Base-by-base conservation (phyloP, 257 asterid genomes). In the Cynanchum wilfordii region DNA sequence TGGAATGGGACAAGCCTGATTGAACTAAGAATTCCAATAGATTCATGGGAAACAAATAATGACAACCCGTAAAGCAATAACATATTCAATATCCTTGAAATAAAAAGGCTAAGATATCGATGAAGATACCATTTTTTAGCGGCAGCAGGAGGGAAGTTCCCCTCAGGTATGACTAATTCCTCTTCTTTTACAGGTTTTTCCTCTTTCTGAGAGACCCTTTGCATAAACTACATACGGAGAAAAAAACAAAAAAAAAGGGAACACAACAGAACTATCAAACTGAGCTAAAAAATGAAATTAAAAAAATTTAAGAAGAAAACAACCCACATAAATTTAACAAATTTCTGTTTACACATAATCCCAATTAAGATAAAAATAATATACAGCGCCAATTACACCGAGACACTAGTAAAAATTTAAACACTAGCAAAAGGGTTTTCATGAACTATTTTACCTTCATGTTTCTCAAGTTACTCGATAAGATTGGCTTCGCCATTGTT, bases 401-500 rank as follows among this genome's bases (percentile, higher is more conserved):
- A 40, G 7, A 40, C 10, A 5, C 45, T 9, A 40, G 45, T 40
- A 40, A 58, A 22, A 54, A 16, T 0, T 3, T 4, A 49, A 49
- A 19, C 49, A 60, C 55, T 67, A 59, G 71, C 5, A 44, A 29
- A 50, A 25, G 5, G 66, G 60, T 10, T 1, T 51, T 60, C 15
- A 44, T 5, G 6, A 30, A 1, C 24, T 16, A n/a, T 59, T 75
- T 77, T 77, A 91, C 96, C 97, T 93, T 93, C 84, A 91, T 84
- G 88, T 86, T 93, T 87, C 84, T 91, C 77, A 93, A 78, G 69
- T 97, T 93, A 78, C 84, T 83, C 68, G 97, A 93, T 3, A 93
- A 78, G 86, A 89, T 96, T 72, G 92, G 89, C 81, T 91, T 93
- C 67, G 97, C 93, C 98, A 93, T 93, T 66, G 80, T 49, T 20